Base-by-base conservation (phyloP, 2,329 filamentous ascomycete genomes). In the Cryphonectria japonica region DNA sequence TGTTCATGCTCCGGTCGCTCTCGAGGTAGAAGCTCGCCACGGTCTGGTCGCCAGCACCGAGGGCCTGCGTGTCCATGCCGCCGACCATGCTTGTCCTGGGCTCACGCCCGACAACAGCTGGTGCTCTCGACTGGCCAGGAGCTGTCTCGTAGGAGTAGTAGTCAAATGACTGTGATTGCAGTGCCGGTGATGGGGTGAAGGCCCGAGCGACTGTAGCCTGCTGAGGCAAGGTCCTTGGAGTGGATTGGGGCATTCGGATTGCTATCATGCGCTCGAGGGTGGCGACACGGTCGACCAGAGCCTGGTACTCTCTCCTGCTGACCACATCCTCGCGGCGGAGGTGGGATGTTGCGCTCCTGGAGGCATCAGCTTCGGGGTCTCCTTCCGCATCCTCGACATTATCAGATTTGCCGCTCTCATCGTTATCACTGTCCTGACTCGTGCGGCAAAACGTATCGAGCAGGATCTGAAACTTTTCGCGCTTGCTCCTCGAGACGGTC, bases 401-500 rank as follows among this genome's bases (percentile, higher is more conserved):
- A 3, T 71, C 69, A 16, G 46, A 50, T 19, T 63, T 34, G 29
- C 26, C 62, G 26, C 46, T 57, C 16, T 60, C 59, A 26, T 61
- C 60, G 46, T 54, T 39, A 60, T 39, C 64, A 34, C 16, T 13
- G 37, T 52, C 26, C 14, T 65, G 62, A 37, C 57, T 59, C 32
- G 65, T 69, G 11, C 46, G 46, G 26, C 71, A 72, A 37, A 72
- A 72, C 11, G 71, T 72, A 1, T 60, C 64, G 60, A 68, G 69
- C 16, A 72, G 32, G 29, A 71, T 68, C 37, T 62, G 46, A 37
- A 71, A 72, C 34, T 72, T 72, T 39, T 72, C 71, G 19, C 71
- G 67, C 63, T 72, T 72, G 52, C 69, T 71, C 32, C 71, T 63
- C 41, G 71, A 72, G 8, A 65, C 71, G 7, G 61, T 72, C 59